Base-by-base conservation (phyloP, 2,329 filamentous ascomycete species). In the Epichloe uncinata region DNA sequence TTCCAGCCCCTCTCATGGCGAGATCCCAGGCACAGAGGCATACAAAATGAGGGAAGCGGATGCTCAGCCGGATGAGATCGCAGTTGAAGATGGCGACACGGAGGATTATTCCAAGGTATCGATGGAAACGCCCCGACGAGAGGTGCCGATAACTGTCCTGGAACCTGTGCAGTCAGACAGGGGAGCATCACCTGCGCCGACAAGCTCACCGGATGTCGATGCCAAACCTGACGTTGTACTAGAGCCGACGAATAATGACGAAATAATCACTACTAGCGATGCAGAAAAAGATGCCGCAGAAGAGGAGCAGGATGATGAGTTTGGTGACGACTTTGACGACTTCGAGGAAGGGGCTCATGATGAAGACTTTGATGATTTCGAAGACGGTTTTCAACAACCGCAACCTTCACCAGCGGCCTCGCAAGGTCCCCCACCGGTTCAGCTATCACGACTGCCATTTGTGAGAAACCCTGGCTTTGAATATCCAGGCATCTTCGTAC, bases 361-460 rank as follows among this genome's bases (percentile, higher is more conserved):
- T 43, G 72, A 70, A 26, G 77, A 77, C 58, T 82, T 83, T 67
- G 79, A 80, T 59, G 84, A 86, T 59, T 88, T 87, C 66, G 82
- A 85, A 61, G 84, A 83, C 56, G 81, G 74, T 37, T 87, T 87
- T 61, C 77, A 87, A 59, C 71, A 79, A 62, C 64, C 77, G 50
- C 53, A 61, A 36, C 53, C 59, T 18, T 55, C 57, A 26, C 48
- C 58, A 5, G 58, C 60, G 44, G 56, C 63, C 30, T 60, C 61
- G 42, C 53, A 62, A 41, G 55, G 60, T 30, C 55, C 65, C 55
- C 61, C 66, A 51, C 60, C 66, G 52, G 52, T 61, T 44, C 65
- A 67, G 52, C 62, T 66, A 55, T 59, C 66, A 20, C 61, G 64
- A 49, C 64, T 74, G 56, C 71, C 74, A 60, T 72, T 73, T 60